phyloP scores from a whole-genome alignment of 129 eudicot genomes.

The Lactuca saligna region DNA sequence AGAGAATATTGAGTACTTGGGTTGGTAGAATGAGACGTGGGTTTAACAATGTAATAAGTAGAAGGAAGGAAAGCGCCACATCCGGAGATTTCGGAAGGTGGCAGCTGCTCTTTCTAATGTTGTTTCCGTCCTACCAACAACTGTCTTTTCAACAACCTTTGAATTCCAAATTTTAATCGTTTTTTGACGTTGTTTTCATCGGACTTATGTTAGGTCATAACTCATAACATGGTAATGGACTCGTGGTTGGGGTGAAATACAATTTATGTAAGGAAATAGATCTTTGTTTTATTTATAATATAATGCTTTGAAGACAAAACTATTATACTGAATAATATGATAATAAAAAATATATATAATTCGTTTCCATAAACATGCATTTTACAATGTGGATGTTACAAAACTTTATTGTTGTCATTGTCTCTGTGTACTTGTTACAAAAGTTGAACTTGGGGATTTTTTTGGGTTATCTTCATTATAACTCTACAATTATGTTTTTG shows the following conservation, averaged over 20 bases:
- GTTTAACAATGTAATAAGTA: neutral
- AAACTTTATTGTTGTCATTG: too few relatives aligned
- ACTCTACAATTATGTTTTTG: too few relatives aligned
- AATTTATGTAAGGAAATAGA: neutral
- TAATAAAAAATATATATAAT: too few relatives aligned
- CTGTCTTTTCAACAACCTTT: slow-evolving; percentile 18
- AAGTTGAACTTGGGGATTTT: too few relatives aligned
- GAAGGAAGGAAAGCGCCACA: slow-evolving; percentile 13
- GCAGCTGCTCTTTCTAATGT: slow-evolving; percentile 32
- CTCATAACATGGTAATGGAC: too few relatives aligned
- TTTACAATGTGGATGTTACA: too few relatives aligned
- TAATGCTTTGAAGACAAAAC: too few relatives aligned
- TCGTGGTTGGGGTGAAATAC: neutral
- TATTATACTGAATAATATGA: too few relatives aligned
- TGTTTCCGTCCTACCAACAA: slow-evolving; percentile 36
- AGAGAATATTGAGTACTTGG: neutral
- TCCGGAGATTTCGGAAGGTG: slow-evolving; percentile 38
- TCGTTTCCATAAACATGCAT: too few relatives aligned
- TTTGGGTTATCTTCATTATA: too few relatives aligned
- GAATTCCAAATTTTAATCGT: neutral
- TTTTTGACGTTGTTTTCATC: slow-evolving; percentile 16
- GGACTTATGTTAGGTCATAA: neutral
- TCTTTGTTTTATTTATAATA: too few relatives aligned
- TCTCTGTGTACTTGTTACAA: too few relatives aligned
- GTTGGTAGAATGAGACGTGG: neutral